phyloP scores from a whole-genome alignment of 306 rosid genomes.

The Acacia crassicarpa region DNA sequence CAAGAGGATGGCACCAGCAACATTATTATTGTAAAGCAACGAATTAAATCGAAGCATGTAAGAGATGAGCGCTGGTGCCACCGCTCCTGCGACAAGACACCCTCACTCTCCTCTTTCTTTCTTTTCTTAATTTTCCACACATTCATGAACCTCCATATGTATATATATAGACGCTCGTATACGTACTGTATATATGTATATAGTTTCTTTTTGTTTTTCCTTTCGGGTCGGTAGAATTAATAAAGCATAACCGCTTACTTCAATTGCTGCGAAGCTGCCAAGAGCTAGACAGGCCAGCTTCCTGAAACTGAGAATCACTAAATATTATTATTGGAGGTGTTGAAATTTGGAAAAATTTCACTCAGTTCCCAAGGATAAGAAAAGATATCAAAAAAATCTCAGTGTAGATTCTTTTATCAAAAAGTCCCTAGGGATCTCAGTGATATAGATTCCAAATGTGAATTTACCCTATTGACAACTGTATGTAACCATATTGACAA shows the following conservation, averaged over 20 bases:
- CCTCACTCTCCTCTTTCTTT: neutral
- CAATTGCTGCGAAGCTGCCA: conserved; percentile 34
- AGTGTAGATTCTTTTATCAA: too few species aligned
- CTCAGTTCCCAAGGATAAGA: too few species aligned
- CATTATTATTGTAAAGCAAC: neutral
- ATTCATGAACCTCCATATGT: too few species aligned
- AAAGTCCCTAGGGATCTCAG: too few species aligned
- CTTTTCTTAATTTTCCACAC: neutral
- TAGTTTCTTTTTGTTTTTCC: neutral
- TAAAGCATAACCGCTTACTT: neutral
- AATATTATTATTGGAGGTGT: neutral
- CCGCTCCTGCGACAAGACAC: conserved; percentile 39
- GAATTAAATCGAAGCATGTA: too few species aligned
- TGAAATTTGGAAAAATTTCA: neutral
- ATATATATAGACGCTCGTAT: neutral
- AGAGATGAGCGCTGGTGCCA: neutral
- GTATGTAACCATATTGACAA: too few species aligned
- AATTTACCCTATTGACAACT: too few species aligned
- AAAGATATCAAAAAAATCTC: too few species aligned
- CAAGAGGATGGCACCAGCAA: conserved; percentile 22
- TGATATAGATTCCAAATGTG: too few species aligned
- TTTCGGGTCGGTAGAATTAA: neutral
- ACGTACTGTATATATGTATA: neutral
- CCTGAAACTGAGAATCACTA: neutral
- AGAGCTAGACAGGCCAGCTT: neutral